Conservation (phyloP, 2,329 filamentous ascomycete species). For the Xylariales sp. region DNA sequence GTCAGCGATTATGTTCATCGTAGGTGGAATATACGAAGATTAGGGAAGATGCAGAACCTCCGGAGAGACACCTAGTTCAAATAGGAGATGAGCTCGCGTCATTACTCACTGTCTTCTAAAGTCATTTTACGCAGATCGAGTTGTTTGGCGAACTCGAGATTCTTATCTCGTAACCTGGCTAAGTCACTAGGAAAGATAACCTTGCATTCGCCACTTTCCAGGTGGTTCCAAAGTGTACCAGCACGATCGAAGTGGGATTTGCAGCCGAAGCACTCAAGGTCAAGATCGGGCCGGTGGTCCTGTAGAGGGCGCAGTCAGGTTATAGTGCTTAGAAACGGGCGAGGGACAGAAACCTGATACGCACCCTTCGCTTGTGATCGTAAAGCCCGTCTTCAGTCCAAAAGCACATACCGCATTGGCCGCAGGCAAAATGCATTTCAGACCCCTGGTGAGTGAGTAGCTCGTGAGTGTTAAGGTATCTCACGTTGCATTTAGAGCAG, state of each 20-base stretch:
- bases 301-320: slow-evolving; percentile 39
- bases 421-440: slow-evolving; percentile 38
- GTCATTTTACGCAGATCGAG: slow-evolving; percentile 30
- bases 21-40: not conserved
- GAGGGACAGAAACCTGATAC: not conserved
- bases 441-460: slow-evolving; percentile 36
- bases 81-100: not conserved
- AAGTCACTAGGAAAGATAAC: slow-evolving; percentile 51
- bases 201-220: slow-evolving; percentile 57
- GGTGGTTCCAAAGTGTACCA: slow-evolving; percentile 56
- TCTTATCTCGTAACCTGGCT: slow-evolving; percentile 52
- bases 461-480: slow-evolving; percentile 20
- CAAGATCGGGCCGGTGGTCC: slow-evolving; percentile 55
- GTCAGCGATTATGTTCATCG: not conserved
- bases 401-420: slow-evolving; percentile 36
- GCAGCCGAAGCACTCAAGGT: slow-evolving; percentile 62
- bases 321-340: slow-evolving; percentile 15
- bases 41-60: not conserved
- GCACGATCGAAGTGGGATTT: slow-evolving; percentile 52
- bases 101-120: slow-evolving; percentile 28
- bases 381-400: slow-evolving; percentile 23
- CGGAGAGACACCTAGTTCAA: not conserved
- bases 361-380: slow-evolving; percentile 39
- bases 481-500: slow-evolving; percentile 35
- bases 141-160: slow-evolving; percentile 51